Evolutionary conservation across 2,329 filamentous ascomycete genomes (phyloP).

Genomic region (Orbilia quercus): DNA sequence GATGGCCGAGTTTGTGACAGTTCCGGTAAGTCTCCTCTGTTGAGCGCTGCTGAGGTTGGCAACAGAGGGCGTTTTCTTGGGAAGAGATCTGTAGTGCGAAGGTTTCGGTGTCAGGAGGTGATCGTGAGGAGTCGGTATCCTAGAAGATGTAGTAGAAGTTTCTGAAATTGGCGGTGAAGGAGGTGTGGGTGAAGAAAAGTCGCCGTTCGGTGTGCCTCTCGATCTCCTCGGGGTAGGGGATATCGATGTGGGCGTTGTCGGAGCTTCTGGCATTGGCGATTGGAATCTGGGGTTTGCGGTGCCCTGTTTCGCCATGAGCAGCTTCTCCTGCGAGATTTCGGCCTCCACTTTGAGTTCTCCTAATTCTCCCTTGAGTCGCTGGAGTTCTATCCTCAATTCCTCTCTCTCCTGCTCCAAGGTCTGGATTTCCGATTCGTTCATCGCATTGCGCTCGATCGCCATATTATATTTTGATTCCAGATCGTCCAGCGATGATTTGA

Average conservation of each 20-base stretch:
- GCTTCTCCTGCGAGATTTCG: constrained; percentile 92
- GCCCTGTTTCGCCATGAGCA: constrained; percentile 63
- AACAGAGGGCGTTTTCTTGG: constrained; percentile 60
- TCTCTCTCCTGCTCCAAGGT: constrained; percentile 92
- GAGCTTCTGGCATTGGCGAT: constrained; percentile 79
- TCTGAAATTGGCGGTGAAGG: constrained; percentile 96
- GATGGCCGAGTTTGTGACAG: constrained; percentile 63
- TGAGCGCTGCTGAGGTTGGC: constrained; percentile 41
- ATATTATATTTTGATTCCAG: constrained; percentile 97
- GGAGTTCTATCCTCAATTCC: constrained; percentile 84
- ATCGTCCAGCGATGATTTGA: constrained; percentile 93
- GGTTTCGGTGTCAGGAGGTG: constrained; percentile 69
- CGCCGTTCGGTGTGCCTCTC: constrained; percentile 68
- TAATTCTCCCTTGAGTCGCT: constrained; percentile 88
- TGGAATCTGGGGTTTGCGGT: constrained; percentile 64
- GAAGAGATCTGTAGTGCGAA: constrained; percentile 63
- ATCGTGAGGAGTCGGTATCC: constrained; percentile 68
- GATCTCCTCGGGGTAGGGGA: constrained; percentile 80
- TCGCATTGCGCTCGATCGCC: constrained; percentile 87
- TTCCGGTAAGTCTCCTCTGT: constrained; percentile 54
- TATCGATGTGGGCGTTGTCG: constrained; percentile 81
- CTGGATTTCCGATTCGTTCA: constrained; percentile 95
- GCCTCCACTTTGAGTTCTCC: constrained; percentile 93
- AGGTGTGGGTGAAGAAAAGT: constrained; percentile 78
- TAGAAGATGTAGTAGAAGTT: constrained; percentile 73